Conservation (phyloP, 2,329 filamentous ascomycete species). For the Daldinia eschscholtzii region DNA sequence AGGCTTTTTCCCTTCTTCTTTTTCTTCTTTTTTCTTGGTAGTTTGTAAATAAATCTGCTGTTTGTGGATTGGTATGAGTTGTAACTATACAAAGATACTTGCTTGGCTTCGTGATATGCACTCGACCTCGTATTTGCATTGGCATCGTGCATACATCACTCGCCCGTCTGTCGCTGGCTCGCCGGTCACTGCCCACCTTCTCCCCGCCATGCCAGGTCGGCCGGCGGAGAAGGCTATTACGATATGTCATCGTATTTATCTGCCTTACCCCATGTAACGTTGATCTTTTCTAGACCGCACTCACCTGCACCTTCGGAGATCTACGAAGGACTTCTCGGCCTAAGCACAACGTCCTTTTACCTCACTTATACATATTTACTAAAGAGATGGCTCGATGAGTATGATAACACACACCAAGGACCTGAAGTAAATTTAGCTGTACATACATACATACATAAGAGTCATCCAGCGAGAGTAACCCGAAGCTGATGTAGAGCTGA, state of each 20-base stretch:
- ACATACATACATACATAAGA: neutral
- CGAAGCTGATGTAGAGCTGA: slow-evolving; percentile 4
- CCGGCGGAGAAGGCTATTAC: neutral
- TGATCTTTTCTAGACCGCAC: neutral
- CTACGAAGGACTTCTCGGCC: neutral
- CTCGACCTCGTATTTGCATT: slow-evolving; percentile 34
- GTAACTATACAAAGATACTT: neutral
- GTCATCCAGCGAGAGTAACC: neutral
- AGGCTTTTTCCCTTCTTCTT: neutral
- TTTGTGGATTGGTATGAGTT: slow-evolving; percentile 1
- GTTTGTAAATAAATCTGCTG: no score
- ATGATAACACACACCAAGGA: neutral
- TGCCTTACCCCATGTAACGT: slow-evolving; percentile 2
- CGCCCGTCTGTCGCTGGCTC: neutral
- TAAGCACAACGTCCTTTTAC: neutral
- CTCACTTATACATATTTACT: neutral
- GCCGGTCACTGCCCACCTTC: neutral
- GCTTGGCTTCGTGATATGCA: slow-evolving; percentile 24
- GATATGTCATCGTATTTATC: slow-evolving; percentile 6
- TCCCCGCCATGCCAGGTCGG: neutral
- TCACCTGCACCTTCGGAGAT: neutral
- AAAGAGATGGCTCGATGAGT: neutral
- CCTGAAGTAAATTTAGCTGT: neutral
- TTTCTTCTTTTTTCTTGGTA: neutral
- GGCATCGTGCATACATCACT: slow-evolving; percentile 13